Evolutionary conservation across 108 stramenopile species (phyloP), one percentile per base, ranked within the genome.

Genomic region (Skeletonema grethae): DNA sequence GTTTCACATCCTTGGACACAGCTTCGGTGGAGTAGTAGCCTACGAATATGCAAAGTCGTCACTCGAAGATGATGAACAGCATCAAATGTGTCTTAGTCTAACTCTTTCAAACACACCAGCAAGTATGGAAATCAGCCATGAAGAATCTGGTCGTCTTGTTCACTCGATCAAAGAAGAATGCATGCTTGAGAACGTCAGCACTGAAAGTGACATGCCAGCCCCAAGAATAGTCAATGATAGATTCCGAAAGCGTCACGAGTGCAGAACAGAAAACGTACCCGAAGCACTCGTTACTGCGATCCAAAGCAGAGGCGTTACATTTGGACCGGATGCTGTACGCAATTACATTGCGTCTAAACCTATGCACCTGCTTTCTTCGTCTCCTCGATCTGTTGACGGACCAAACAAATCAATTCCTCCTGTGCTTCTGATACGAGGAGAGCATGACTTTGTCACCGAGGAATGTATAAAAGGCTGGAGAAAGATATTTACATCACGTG

Each of bases 401-500:
- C 9, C 11, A 12, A 16, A 35, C 18, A 53, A 24, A 16, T 22
- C 16, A 22, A 7, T 78, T 25, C 82, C 82, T 35, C 77, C 82
- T 8, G 82, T 78, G n/a, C 46, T 82, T 16, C 31, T 82, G 31
- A 74, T 82, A 36, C 41, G 77, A 56, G 82, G 82, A 5, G 67
- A 77, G 29, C 72, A 63, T 32, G 82, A 82, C 41, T 82, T 82
- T 61, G 59, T 82, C 11, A 82, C 76, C 25, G 77, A 82, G 43
- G 30, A 67, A 43, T 82, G 82, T 57, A 69, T 65, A 22, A 36
- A 32, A n/a, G 82, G 77, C 11, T 82, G 82, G 82, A 67, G 73
- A 63, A 57, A 74, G 53, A 73, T 82, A n/a, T 11, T 38, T 22
- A 45, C 4, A 20, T 31, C 20, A 41, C 63, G 55, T n/a, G 60